Evolutionary conservation across 768 basidiomycete species (phyloP), one percentile per base, ranked within the genome.

Genomic region (Rhodosporidiobolus sp.): DNA sequence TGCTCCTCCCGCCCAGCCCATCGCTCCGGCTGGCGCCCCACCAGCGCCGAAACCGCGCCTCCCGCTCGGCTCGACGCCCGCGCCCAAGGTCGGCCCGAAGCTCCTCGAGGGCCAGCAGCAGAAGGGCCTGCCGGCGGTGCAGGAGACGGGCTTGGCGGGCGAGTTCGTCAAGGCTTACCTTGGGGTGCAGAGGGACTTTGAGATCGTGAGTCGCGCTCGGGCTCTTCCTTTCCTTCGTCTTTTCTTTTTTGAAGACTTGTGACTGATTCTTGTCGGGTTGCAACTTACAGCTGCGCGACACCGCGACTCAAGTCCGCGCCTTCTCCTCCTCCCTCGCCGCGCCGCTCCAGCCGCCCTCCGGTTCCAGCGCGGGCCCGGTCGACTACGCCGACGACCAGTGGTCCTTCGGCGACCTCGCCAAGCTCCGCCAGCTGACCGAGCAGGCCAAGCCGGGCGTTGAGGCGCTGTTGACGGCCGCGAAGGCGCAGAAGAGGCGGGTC

Each of bases 91-190:
- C 64, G 74, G 70, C 34, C 8, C 56, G 1, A 43, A 72, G 53
- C 68, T 76, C 38, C 38, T 63, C 45, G 50, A 14, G n/a, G n/a
- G n/a, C n/a, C 48, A 1, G 32, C 55, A 11, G 57, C 35, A 24
- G 32, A 32, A 5, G 61, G 64, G 8, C 2, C 46, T 0, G n/a
- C 63, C 67, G 20, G 43, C n/a, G 9, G 77, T 78, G 30, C n/a
- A 70, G 35, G 76, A 77, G 65, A 74, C 58, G 24, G 78, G 78
- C 4, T 71, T 78, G 66, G 70, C 78, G 0, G 78, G 78, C 22
- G 76, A 78, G 64, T 78, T 77, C 67, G 26, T 77, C 19, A 74
- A 72, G 53, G 74, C 76, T 0, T 78, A 74, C 54, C 49, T 74
- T 3, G 32, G 69, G 5, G 53, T 76, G 43, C 67, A 73, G 46